A percentile compares a stretch with the other conserved stretches of the same genome.
Evolutionary conservation across 2,329 filamentous ascomycete species (phyloP).

Genomic region (Apiospora marii): DNA sequence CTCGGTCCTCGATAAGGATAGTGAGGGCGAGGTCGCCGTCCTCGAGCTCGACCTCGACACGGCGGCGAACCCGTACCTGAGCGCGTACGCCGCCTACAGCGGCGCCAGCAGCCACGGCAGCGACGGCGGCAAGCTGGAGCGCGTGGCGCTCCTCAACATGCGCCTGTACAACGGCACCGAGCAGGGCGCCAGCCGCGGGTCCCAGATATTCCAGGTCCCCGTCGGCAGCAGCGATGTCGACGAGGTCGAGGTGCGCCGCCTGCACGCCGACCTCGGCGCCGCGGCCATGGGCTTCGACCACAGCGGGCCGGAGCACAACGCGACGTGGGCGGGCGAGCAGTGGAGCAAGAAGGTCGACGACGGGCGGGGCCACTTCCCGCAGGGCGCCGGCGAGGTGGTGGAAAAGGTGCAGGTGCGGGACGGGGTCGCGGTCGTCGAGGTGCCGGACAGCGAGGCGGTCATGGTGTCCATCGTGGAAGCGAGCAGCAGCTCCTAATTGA

Average conservation of each 20-base stretch:
- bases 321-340: slow-evolving; percentile 39
- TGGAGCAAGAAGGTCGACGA: slow-evolving; percentile 33
- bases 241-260: slow-evolving; percentile 25
- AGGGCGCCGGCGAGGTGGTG: not conserved
- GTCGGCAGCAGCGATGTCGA: not conserved
- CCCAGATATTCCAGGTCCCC: slow-evolving; percentile 4
- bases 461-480: not conserved
- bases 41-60: slow-evolving; percentile 12
- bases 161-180: slow-evolving; percentile 22
- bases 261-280: slow-evolving; percentile 31
- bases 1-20: not conserved
- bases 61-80: slow-evolving; percentile 1
- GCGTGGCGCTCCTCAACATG: slow-evolving; percentile 28
- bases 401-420: not conserved
- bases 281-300: slow-evolving; percentile 35
- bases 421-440: slow-evolving; percentile 24
- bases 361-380: slow-evolving; percentile 28
- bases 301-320: slow-evolving; percentile 37
- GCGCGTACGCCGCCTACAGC: slow-evolving; percentile 28
- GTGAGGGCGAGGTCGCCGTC: not conserved
- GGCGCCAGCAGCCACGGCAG: not conserved
- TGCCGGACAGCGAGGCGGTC: slow-evolving; percentile 28
- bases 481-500: too few relatives aligned
- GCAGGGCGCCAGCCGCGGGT: not conserved
- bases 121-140: not conserved